These are phyloP conservation scores for Calonectria fujianensis DNA, from an alignment of 2,329 filamentous ascomycete genomes.

Conservation along the genomic window DNA sequence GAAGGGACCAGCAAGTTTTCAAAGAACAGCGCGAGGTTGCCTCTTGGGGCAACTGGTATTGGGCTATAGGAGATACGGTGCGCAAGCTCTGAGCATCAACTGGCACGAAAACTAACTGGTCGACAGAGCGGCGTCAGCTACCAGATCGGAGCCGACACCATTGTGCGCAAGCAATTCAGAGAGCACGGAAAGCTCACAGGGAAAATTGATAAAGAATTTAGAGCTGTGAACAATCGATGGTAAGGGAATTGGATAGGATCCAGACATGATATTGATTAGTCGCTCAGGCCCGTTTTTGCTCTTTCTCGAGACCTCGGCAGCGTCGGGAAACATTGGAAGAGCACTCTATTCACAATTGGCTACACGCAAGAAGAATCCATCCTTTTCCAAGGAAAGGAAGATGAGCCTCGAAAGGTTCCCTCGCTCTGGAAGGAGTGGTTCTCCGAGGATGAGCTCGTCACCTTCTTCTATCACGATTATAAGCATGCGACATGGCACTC, in stretches of 20 bases:
- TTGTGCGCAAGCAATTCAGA: conserved; percentile 81
- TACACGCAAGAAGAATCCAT: conserved; percentile 86
- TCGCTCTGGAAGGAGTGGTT: conserved; percentile 86
- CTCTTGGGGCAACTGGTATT: conserved; percentile 89
- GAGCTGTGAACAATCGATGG: conserved; percentile 65
- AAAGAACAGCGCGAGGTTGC: conserved; percentile 81
- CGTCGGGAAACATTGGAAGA: conserved; percentile 61
- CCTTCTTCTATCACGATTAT: conserved; percentile 87
- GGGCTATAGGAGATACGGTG: conserved; percentile 69
- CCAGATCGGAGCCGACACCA: conserved; percentile 80
- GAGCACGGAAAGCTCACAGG: conserved; percentile 78
- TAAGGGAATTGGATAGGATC: neutral
- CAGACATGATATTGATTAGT: neutral
- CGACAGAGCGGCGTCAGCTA: conserved; percentile 71
- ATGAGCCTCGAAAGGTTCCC: conserved; percentile 75
- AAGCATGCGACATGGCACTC: conserved; percentile 74
- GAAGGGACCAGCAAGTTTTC: conserved; percentile 77
- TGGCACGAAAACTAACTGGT: neutral
- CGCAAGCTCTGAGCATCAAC: conserved; percentile 55
- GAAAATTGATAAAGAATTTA: conserved; percentile 77
- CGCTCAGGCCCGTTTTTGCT: conserved; percentile 81
- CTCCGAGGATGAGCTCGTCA: conserved; percentile 76
- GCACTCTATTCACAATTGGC: conserved; percentile 83
- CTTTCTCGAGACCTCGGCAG: conserved; percentile 78
- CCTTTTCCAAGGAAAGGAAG: conserved; percentile 81